These are phyloP conservation scores for Cylindrodendrum hubeiense DNA, from an alignment of 2,329 filamentous ascomycete species.

Conservation along the genomic window DNA sequence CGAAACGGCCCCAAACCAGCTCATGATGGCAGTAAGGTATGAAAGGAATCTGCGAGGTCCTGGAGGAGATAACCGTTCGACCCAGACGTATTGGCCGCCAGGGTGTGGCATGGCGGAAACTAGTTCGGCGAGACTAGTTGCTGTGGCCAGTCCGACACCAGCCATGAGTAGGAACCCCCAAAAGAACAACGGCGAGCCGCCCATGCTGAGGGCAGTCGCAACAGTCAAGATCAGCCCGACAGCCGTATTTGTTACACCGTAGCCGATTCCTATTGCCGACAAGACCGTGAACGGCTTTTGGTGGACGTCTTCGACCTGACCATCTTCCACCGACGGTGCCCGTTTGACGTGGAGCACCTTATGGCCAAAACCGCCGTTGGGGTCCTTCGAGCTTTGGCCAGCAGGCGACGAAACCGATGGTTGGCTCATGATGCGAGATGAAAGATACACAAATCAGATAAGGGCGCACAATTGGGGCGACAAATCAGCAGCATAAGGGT, in stretches of 20 bases:
- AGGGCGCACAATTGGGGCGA: too few relatives aligned
- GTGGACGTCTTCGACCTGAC: not conserved
- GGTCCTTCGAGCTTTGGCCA: too few relatives aligned
- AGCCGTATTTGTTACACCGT: not conserved
- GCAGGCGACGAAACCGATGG: too few relatives aligned
- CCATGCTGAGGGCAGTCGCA: not conserved
- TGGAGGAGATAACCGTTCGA: not conserved
- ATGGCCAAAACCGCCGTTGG: too few relatives aligned
- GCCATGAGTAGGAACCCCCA: conserved; percentile 4
- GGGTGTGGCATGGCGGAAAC: conserved; percentile 12
- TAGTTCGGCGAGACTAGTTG: conserved; percentile 4
- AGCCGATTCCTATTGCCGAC: conserved; percentile 1
- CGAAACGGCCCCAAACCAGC: not conserved
- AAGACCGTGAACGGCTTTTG: not conserved
- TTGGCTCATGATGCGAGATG: too few relatives aligned
- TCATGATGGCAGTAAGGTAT: not conserved
- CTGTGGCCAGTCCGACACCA: not conserved
- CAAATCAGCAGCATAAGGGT: too few relatives aligned
- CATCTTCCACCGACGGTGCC: not conserved
- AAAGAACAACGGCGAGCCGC: conserved; percentile 6
- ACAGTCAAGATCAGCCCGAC: not conserved
- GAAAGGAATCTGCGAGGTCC: not conserved
- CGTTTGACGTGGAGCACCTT: not conserved
- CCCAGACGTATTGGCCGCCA: conserved; percentile 14
- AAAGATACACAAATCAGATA: too few relatives aligned